Conservation (phyloP, 73 alveolate genomes). For the Paramecium octaurelia region DNA sequence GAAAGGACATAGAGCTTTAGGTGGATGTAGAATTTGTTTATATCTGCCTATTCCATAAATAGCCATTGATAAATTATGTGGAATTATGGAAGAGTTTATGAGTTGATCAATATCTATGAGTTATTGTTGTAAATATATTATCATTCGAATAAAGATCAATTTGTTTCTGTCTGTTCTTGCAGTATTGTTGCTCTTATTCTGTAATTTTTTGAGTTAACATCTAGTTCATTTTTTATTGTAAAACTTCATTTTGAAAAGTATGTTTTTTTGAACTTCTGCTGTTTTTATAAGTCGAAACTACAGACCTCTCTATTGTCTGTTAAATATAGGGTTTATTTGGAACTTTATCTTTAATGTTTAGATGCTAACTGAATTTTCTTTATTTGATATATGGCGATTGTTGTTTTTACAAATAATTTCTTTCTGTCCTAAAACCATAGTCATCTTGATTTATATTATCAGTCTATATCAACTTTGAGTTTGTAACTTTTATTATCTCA, state of each 20-base stretch:
- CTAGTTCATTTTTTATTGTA: neutral
- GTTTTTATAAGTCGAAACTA: neutral
- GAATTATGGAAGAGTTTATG: neutral
- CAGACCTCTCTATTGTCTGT: neutral
- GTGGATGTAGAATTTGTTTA: conserved; percentile 74
- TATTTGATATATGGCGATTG: neutral
- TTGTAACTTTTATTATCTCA: neutral
- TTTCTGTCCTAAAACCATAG: neutral
- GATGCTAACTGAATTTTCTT: neutral
- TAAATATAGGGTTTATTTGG: neutral
- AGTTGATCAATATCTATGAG: neutral
- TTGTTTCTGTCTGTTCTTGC: neutral
- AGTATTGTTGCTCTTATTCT: neutral
- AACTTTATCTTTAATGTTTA: neutral
- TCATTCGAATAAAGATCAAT: neutral
- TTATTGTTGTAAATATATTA: neutral
- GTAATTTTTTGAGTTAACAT: neutral
- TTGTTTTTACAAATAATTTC: neutral
- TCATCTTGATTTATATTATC: neutral
- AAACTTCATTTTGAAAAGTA: neutral
- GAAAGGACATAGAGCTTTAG: conserved; percentile 77
- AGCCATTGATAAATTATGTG: conserved; percentile 63
- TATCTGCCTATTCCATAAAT: conserved; percentile 74
- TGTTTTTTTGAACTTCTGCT: neutral
- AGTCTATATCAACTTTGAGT: neutral